Conservation (phyloP, 495 filamentous ascomycete genomes). For the Trypethelium eluteriae region DNA sequence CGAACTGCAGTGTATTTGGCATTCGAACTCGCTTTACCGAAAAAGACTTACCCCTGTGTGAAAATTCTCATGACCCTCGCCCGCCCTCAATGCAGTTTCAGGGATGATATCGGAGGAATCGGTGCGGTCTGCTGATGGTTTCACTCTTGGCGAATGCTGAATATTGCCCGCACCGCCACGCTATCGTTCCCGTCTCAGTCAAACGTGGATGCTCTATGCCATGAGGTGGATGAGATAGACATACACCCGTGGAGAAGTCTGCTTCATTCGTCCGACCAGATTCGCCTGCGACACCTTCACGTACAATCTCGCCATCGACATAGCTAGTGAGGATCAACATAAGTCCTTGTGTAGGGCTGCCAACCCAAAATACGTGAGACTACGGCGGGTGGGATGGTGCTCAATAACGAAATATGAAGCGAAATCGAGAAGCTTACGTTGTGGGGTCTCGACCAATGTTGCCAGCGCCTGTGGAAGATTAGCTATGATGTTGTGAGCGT, state of each 20-base stretch:
- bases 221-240: constrained; percentile 2
- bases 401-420: neutral
- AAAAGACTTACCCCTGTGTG: constrained; percentile 32
- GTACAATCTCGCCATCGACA: constrained; percentile 33
- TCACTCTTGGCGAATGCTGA: constrained; percentile 18
- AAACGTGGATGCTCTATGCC: constrained; percentile 36
- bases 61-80: constrained; percentile 33
- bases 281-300: constrained; percentile 32
- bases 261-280: constrained; percentile 11
- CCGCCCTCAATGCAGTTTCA: constrained; percentile 29
- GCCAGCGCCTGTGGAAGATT: constrained; percentile 29
- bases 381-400: neutral
- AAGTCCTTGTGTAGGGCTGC: neutral
- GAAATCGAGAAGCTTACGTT: constrained; percentile 18
- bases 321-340: constrained; percentile 22
- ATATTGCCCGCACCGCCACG: neutral
- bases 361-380: neutral
- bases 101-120: constrained; percentile 30
- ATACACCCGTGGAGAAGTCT: constrained; percentile 8
- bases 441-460: constrained; percentile 35
- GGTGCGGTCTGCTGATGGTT: constrained; percentile 14
- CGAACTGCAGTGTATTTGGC: neutral
- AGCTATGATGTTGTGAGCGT: neutral
- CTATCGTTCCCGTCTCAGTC: constrained; percentile 6
- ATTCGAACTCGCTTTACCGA: neutral